Conservation (phyloP, 148 eudicot genomes). For the Nyssa sinensis region DNA sequence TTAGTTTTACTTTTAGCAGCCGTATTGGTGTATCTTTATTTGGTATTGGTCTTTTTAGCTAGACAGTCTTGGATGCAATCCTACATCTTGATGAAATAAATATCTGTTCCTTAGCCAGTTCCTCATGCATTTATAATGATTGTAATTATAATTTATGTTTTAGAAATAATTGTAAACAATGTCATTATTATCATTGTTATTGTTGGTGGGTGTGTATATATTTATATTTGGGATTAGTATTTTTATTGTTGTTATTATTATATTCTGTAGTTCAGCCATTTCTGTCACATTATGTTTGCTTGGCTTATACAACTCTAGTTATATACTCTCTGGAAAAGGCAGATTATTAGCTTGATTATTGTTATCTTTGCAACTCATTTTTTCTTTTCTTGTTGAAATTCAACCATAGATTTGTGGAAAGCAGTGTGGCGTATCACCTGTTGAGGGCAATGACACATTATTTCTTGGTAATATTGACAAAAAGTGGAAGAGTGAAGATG, state of each 20-base stretch:
- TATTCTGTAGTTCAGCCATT: too few relatives aligned
- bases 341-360: background rate
- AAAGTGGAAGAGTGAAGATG: slow-evolving; percentile 63
- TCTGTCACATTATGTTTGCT: background rate
- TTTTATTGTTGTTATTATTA: too few relatives aligned
- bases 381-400: slow-evolving; percentile 17
- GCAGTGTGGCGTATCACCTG: slow-evolving; percentile 43
- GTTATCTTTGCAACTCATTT: background rate
- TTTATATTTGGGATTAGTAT: background rate
- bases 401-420: slow-evolving; percentile 56
- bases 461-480: slow-evolving; percentile 66
- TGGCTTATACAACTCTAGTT: background rate
- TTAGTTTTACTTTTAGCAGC: slow-evolving; percentile 1
- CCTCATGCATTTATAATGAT: background rate
- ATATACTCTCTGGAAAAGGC: background rate
- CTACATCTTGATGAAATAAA: background rate
- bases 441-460: slow-evolving; percentile 67
- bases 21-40: background rate
- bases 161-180: too few relatives aligned
- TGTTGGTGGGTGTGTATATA: background rate
- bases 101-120: background rate
- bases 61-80: background rate
- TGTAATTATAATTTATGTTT: too few relatives aligned
- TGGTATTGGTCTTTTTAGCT: background rate
- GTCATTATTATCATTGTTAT: background rate